Evolutionary conservation across 305 asterid species (phyloP), one percentile per base, ranked within the genome.

Genomic region (Solanum hybrid): DNA sequence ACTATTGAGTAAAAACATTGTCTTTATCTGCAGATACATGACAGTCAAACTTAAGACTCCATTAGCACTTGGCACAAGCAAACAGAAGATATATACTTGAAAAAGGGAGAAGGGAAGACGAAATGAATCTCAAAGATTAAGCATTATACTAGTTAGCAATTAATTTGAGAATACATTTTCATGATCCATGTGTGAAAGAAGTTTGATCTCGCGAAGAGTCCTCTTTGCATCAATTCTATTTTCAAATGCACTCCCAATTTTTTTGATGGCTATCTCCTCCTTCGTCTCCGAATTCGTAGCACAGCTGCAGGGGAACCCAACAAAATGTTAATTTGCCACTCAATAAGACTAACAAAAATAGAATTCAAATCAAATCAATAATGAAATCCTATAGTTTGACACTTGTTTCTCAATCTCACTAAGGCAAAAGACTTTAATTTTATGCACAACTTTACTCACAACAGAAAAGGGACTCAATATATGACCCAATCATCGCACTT

Each of bases 111-210:
- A 31, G 29, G 46, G 42, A 76, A 29, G 14, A 79, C 20, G 37
- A 26, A 29, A 80, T 14, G 16, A 80, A 13, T 37, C 86, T 38
- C 66, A 2, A 81, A 82, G 10, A 46, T 82, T 4, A 82, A 46
- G 14, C 87, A 46, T 9, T 82, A 29, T 42, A 75, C 42, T 5
- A 29, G 6, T 31, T 4, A 38, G 9, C 35, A 69, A 14, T 13
- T 27, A 29, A 40, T 22, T 14, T 29, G 20, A 78, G 32, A 7
- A n/a, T 88, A 92, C 99, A 91, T 97, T 95, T 86, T 94, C 99
- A 88, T 97, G 98, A 92, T 95, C 98, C 98, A 97, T 96, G 91
- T 97, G 99, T 26, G 96, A 94, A 16, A 97, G 96, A 89, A 97
- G 98, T 93, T 97, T 95, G 92, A 97, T 97, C 88, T 97, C 98